Evolutionary conservation across 768 basidiomycete genomes (phyloP), one percentile per base, ranked within the genome.

Genomic region (Calocybe gangraenosa): DNA sequence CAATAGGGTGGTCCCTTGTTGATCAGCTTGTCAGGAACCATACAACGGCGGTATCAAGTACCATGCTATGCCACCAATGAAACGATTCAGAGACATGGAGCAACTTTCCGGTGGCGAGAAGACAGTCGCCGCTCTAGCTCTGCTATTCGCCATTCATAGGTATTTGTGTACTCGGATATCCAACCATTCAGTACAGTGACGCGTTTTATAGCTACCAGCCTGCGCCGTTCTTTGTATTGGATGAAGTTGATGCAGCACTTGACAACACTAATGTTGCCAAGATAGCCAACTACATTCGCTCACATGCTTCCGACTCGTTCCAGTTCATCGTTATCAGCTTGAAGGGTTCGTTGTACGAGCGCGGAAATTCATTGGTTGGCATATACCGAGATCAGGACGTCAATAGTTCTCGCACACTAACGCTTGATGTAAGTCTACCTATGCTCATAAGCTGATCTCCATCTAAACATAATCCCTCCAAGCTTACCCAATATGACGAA

Each of bases 1-100:
- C 25, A 5, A n/a, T 28, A 5, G 5, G 6, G 11, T 28, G 11
- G 11, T 6, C 11, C 25, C 17, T n/a, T 42, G 6, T 35, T 14
- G 14, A 46, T n/a, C 17, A 17, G 11, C 33, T 34, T 10, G 15
- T 15, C 17, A 59, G 58, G 58, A 59, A 57, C 90, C 91, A 1
- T 92, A 92, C 52, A 73, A 71, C 17, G 82, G 79, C 30, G 92
- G 96, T 43, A 91, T 99, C 70, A 97, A 96, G 65, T 98, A 98
- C 61, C 95, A 98, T 59, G 94, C 95, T 1, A 99, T 98, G 96
- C 96, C 96, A 0, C 96, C 96, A 0, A 95, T 97, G 86, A 99
- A 99, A 63, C 87, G 93, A 2, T 98, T 98, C 76, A 79, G 94
- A 50, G 96, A 98, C 61, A 98, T 98, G 94, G 94, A 97, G 48